phyloP scores from a whole-genome alignment of 108 stramenopile genomes.

The Stephanodiscus triporus region DNA sequence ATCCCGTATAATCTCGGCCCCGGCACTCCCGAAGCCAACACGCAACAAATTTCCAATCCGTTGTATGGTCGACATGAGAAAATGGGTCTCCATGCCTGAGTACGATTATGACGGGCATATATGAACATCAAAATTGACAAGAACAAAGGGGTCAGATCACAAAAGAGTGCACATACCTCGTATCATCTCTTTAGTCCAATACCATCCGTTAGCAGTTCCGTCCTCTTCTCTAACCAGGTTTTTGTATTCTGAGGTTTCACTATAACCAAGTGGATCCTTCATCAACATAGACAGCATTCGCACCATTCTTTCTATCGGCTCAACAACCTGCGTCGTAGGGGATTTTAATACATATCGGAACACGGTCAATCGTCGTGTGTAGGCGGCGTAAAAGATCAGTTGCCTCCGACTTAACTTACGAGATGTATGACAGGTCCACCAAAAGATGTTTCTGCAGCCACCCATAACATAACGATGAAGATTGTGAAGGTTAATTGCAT shows the following conservation, averaged over 20 bases:
- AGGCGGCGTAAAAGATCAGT: neutral
- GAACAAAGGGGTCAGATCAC: neutral
- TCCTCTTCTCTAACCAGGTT: conserved; percentile 67
- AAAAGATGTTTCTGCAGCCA: conserved; percentile 75
- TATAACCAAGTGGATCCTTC: conserved; percentile 84
- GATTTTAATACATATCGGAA: too few species aligned
- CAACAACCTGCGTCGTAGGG: conserved; percentile 54
- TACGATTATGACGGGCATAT: neutral
- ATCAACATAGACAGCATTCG: conserved; percentile 73
- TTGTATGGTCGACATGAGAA: conserved; percentile 89
- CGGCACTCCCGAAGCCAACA: conserved; percentile 96
- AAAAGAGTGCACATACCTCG: conserved; percentile 45
- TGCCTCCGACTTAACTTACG: conserved; percentile 23
- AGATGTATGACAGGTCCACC: conserved; percentile 72
- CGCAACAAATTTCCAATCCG: conserved; percentile 94
- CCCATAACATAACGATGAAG: conserved; percentile 72
- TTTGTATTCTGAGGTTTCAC: conserved; percentile 69
- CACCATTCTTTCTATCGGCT: conserved; percentile 85
- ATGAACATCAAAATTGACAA: neutral
- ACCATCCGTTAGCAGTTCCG: conserved; percentile 51
- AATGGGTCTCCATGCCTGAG: conserved; percentile 53
- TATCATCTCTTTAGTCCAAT: conserved; percentile 78
- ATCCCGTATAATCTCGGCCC: conserved; percentile 90
- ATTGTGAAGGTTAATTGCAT: conserved; percentile 58
- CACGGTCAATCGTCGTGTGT: neutral